Conservation (phyloP, 108 stramenopile species). For the Seminavis robusta region DNA sequence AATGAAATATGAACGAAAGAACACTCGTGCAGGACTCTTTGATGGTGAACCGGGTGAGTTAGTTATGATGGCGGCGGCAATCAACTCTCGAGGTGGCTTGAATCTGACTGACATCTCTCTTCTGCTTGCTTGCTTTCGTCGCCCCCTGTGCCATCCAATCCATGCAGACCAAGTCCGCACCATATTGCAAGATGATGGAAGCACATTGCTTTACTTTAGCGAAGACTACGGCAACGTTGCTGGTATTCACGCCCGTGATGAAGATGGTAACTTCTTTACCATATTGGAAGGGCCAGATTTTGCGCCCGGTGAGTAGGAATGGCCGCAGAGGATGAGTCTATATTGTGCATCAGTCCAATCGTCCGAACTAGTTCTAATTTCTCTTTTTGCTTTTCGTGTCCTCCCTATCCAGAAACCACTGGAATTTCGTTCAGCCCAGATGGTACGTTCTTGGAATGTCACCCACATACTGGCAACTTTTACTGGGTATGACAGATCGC, state of each 20-base stretch:
- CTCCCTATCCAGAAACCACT: constrained; percentile 61
- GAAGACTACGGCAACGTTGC: constrained; percentile 60
- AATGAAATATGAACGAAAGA: constrained; percentile 16
- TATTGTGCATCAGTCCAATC: too few relatives aligned
- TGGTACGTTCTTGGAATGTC: constrained; percentile 33
- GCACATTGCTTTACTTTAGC: constrained; percentile 52
- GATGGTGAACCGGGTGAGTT: constrained; percentile 32
- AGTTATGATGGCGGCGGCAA: too few relatives aligned
- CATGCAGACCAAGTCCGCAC: constrained; percentile 50
- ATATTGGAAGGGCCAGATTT: constrained; percentile 28
- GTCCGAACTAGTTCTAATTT: too few relatives aligned
- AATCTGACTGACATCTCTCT: too few relatives aligned
- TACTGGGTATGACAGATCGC: too few relatives aligned
- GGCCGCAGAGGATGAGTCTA: too few relatives aligned
- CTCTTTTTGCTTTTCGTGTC: too few relatives aligned
- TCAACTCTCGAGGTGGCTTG: too few relatives aligned
- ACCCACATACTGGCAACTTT: too few relatives aligned
- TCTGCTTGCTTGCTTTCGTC: too few relatives aligned
- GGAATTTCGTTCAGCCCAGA: constrained; percentile 71
- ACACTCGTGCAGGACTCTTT: constrained; percentile 39
- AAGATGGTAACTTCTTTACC: constrained; percentile 31
- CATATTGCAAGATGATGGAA: constrained; percentile 17
- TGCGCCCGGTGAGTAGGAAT: too few relatives aligned
- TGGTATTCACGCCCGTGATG: constrained; percentile 45
- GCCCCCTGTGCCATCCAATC: too few relatives aligned